Percentiles rank a stretch among this genome's conserved stretches.
These are phyloP conservation scores for Fusarium sp. DNA, from an alignment of 2,329 filamentous ascomycete genomes.

Conservation along the genomic window DNA sequence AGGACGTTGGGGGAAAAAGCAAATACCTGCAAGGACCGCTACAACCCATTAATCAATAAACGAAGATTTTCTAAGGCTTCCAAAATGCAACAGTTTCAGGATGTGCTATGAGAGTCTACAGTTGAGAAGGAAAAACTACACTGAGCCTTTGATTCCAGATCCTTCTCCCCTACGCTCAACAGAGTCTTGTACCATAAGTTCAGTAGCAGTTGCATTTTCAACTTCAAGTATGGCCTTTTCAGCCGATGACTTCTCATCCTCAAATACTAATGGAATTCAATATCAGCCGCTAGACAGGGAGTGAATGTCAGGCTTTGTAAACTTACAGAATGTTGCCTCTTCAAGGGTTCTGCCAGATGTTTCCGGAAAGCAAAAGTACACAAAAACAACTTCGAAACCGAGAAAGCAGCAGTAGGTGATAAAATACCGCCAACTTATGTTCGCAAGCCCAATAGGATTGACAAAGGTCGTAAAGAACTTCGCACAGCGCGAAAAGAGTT, in stretches of 20 bases:
- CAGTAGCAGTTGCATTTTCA: not conserved
- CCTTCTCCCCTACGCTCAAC: no score
- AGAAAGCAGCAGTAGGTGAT: conserved; percentile 52
- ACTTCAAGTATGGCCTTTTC: not conserved
- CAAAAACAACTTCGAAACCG: conserved; percentile 54
- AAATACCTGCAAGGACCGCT: no score
- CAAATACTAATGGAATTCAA: not conserved
- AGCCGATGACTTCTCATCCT: not conserved
- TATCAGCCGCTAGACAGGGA: not conserved
- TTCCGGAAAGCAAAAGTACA: conserved; percentile 63
- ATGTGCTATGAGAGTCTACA: no score
- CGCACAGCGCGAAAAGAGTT: not conserved
- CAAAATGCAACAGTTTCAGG: no score
- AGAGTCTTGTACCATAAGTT: not conserved
- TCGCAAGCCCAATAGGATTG: not conserved
- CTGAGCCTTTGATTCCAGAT: no score
- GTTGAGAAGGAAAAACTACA: no score
- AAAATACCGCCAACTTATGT: not conserved
- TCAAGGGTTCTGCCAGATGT: conserved; percentile 61
- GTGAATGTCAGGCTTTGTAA: accelerated
- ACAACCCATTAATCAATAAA: no score
- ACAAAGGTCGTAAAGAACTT: not conserved
- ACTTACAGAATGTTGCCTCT: conserved; percentile 43
- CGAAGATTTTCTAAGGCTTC: no score
- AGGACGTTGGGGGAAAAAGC: no score